Percentiles rank a stretch among this genome's conserved stretches.
phyloP scores from a whole-genome alignment of 352 stramenopile genomes.

The Paralagenidium karlingii region DNA sequence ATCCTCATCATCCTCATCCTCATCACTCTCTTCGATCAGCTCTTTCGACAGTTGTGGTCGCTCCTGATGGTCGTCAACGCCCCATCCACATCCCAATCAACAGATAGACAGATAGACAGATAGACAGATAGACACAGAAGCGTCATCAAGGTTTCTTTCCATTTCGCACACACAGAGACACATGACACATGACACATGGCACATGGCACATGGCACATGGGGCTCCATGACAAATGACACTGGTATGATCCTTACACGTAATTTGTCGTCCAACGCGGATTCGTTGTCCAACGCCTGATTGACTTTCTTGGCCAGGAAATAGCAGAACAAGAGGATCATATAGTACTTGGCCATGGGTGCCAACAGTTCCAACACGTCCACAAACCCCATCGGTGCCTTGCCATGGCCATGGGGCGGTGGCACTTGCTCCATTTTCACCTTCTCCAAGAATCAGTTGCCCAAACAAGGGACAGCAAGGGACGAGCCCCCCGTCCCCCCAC shows the following conservation, averaged over 20 bases:
- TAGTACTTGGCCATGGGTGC: slow-evolving; percentile 74
- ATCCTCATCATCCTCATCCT: slow-evolving; percentile 23
- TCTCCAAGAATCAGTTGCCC: too few species aligned
- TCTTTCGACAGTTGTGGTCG: slow-evolving; percentile 32
- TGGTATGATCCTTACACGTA: slow-evolving; percentile 9
- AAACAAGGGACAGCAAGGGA: too few species aligned
- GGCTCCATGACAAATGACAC: too few species aligned
- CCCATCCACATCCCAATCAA: too few species aligned
- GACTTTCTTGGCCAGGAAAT: slow-evolving; percentile 37
- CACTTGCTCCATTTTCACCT: too few species aligned
- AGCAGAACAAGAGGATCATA: slow-evolving; percentile 38
- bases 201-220: too few species aligned
- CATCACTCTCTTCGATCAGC: slow-evolving; percentile 24
- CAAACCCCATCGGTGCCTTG: slow-evolving; percentile 19
- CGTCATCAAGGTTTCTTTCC: too few species aligned
- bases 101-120: not conserved
- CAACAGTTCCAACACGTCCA: slow-evolving; percentile 37
- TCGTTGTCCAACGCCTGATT: slow-evolving; percentile 47
- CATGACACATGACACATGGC: too few species aligned
- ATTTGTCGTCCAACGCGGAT: slow-evolving; percentile 20
- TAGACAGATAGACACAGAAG: not conserved
- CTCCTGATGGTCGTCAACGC: too few species aligned
- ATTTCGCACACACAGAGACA: too few species aligned
- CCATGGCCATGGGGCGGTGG: too few species aligned
- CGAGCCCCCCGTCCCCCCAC: too few species aligned